These are phyloP conservation scores for Ganoderma leucocontextum DNA, from an alignment of 1,284 basidiomycete species.

Conservation along the genomic window DNA sequence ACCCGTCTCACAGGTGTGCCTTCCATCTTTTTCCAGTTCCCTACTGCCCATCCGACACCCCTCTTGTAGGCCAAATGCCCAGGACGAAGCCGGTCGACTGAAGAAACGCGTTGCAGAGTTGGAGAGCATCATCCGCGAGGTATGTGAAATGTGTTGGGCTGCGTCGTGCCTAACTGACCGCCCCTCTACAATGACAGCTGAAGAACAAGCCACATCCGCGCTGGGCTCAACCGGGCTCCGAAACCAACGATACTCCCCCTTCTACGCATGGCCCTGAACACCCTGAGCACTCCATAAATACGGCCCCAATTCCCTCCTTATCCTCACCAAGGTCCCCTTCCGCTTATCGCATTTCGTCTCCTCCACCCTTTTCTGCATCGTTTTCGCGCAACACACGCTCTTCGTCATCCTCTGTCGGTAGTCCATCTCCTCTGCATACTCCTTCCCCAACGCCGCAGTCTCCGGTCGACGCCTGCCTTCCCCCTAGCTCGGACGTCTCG, in stretches of 20 bases:
- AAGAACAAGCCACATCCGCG: constrained; percentile 80
- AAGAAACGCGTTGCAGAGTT: constrained; percentile 82
- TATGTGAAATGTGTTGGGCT: constrained; percentile 36
- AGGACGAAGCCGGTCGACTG: constrained; percentile 71
- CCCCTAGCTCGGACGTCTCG: constrained; percentile 18
- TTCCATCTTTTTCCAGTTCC: neutral
- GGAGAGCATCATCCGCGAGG: constrained; percentile 85
- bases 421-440: constrained; percentile 32
- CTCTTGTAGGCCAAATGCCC: constrained; percentile 38
- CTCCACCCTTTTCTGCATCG: constrained; percentile 18
- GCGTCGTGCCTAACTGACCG: constrained; percentile 17
- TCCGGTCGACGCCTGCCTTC: constrained; percentile 26
- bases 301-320: constrained; percentile 11
- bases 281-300: constrained; percentile 4
- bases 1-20: constrained; percentile 63
- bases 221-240: constrained; percentile 54
- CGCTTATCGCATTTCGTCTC: constrained; percentile 8
- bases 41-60: constrained; percentile 4
- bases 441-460: constrained; percentile 29
- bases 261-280: constrained; percentile 6
- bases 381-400: constrained; percentile 15
- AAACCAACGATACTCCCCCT: constrained; percentile 31
- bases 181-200: constrained; percentile 42
- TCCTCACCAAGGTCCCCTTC: constrained; percentile 21
- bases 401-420: constrained; percentile 27